Base-by-base conservation (phyloP, 352 stramenopile genomes). In the Phytophthora boehmeriae region DNA sequence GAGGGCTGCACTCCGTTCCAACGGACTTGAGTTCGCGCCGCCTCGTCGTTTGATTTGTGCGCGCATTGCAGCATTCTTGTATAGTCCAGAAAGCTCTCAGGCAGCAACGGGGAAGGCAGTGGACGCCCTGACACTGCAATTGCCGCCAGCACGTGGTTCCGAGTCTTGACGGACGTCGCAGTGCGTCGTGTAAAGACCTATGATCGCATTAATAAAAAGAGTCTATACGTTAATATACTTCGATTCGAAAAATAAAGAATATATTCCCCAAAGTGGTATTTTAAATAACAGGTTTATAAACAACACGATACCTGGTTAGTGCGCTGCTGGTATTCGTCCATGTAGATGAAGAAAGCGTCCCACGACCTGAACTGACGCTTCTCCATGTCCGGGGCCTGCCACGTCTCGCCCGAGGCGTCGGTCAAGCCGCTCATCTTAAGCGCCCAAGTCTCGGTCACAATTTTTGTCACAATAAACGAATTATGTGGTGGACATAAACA, bases 11-110 rank as follows among this genome's bases (percentile, higher is more conserved):
- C 68, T 48, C 59, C 63, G 10, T 76, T 68, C 57, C 58, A 69
- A 6, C 54, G 54, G 5, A 41, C 43, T 13, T 50, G 51, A 0
- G 44, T 17, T 23, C 34, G 47, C 1, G 25, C 42, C 14, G 30
- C 38, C 1, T 58, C 38, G 19, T 50, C 58, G 35, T 46, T 55
- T 6, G 22, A 34, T 34, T 67, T 66, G 22, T 71, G 54, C 2
- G 68, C 54, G 30, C 68, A 76, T 32, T 76, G 68, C 46, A 76
- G 25, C 41, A 57, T 67, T 19, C 68, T 52, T 54, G 64, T 57
- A 56, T 76, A 76, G 63, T 76, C 63, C 42, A 65, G 52, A 28
- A 66, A 76, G 8, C 54, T 42, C 38, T 76, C 68, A 0, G 68
- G 68, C 19, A 76, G 50, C 8, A 73, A 32, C 2, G 59, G 41